Conservation (phyloP, 225 moss, liverwort and hornwort species). For the Antitrichia curtipendula region DNA sequence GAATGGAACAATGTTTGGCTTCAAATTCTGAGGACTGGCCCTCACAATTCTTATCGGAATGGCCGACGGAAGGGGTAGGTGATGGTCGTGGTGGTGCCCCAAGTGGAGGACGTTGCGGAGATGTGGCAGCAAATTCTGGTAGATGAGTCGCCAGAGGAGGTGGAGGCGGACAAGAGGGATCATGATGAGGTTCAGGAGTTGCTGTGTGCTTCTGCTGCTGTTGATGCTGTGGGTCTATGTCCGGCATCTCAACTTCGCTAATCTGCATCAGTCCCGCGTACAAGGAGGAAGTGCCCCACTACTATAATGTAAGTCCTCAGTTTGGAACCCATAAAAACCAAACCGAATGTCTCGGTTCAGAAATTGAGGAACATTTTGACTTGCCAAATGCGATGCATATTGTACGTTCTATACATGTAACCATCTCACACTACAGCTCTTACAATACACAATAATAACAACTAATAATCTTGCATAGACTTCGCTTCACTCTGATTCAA, state of each 20-base stretch:
- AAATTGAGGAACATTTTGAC: not conserved
- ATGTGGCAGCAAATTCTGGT: not conserved
- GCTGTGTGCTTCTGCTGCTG: not conserved
- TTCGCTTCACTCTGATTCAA: not conserved
- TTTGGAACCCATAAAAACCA: not conserved
- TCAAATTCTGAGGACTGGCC: slow-evolving; percentile 13
- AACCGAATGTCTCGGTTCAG: not conserved
- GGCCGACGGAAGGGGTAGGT: not conserved
- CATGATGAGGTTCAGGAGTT: not conserved
- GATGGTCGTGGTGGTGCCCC: slow-evolving; percentile 1
- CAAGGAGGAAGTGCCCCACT: not conserved
- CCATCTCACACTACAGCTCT: not conserved
- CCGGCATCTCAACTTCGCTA: slow-evolving; percentile 34
- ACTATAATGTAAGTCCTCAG: not conserved
- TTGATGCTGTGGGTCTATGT: slow-evolving; percentile 4
- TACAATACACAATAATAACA: not conserved
- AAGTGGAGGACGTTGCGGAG: not conserved
- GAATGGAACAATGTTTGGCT: slow-evolving; percentile 42
- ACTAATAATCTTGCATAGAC: not conserved
- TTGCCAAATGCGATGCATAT: not conserved
- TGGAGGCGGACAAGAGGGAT: slow-evolving; percentile 1
- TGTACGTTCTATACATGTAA: not conserved
- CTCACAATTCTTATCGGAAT: not conserved
- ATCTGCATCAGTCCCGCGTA: slow-evolving; percentile 18
- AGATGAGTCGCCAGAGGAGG: not conserved